A percentile compares a stretch with the other conserved stretches of the same genome.
Conservation (phyloP, 768 basidiomycete genomes). For the Pholiota conissans region DNA sequence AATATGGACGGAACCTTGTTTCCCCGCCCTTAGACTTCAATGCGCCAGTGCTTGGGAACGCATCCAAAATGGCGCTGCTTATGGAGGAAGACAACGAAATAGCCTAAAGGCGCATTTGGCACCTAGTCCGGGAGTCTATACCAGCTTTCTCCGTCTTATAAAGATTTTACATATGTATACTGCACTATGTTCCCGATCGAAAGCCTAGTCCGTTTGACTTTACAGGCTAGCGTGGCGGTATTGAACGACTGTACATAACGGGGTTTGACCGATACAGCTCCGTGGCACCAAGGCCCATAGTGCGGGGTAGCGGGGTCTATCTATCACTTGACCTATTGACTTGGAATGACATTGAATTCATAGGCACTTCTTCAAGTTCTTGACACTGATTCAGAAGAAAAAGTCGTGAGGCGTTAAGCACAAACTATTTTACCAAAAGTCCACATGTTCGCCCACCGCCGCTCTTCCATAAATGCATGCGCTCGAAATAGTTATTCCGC, state of each 20-base stretch:
- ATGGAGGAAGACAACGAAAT: too few species aligned
- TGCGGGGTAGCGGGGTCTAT: background rate
- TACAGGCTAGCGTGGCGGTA: background rate
- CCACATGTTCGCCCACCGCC: background rate
- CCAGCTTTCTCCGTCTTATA: background rate
- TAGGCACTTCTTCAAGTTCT: background rate
- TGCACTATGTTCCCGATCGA: background rate
- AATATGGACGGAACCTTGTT: background rate
- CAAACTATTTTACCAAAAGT: background rate
- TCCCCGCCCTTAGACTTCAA: background rate
- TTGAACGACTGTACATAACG: background rate
- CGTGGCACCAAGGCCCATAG: background rate
- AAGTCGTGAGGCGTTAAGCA: background rate
- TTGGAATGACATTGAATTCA: background rate
- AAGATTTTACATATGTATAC: too few species aligned
- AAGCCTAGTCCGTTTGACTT: background rate
- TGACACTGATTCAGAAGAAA: too few species aligned
- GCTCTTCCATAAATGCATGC: background rate
- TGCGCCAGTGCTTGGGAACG: background rate
- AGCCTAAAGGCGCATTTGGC: background rate
- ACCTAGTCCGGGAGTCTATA: background rate
- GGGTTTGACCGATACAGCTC: background rate
- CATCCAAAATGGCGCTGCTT: too few species aligned
- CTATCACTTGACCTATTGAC: background rate
- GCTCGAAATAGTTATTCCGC: background rate